Evolutionary conservation across 805 yeast species (phyloP).

Genomic region (Jamesozyma hellenica): DNA sequence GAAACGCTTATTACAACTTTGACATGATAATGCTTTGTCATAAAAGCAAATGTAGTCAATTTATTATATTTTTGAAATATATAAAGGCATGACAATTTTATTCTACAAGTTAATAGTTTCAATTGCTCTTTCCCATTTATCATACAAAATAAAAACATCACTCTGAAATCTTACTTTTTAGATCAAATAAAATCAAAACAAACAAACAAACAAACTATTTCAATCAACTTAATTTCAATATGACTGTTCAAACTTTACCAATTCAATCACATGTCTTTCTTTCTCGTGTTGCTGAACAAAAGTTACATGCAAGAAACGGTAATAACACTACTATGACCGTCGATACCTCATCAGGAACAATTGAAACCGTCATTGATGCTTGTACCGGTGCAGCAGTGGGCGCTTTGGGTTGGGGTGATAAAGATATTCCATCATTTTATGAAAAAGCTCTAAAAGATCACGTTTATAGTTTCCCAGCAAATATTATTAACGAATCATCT

Average conservation of each 20-base stretch:
- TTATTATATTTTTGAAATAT: no score
- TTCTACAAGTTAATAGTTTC: no score
- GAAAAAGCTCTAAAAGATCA: slow-evolving; percentile 31
- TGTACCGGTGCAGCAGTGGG: slow-evolving; percentile 48
- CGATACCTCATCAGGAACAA: slow-evolving; percentile 33
- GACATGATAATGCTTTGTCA: no score
- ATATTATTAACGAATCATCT: slow-evolving; percentile 30
- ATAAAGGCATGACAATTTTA: no score
- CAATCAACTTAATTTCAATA: no score
- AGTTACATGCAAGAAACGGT: slow-evolving; percentile 35
- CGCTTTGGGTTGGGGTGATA: slow-evolving; percentile 37
- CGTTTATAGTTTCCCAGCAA: slow-evolving; percentile 32
- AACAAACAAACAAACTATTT: no score
- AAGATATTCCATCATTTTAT: slow-evolving; percentile 28
- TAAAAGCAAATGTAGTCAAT: no score
- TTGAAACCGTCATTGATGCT: slow-evolving; percentile 33
- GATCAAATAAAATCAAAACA: no score
- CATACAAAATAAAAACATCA: no score
- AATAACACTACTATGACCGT: slow-evolving; percentile 35
- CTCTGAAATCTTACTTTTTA: no score
- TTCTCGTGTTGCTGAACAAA: slow-evolving; percentile 31
- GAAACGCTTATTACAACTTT: no score
- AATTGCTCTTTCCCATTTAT: no score
- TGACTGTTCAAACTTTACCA: slow-evolving; percentile 6
- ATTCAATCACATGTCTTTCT: slow-evolving; percentile 35